These are phyloP conservation scores for Babesia divergens DNA, from an alignment of 169 alveolate species.

Conservation along the genomic window DNA sequence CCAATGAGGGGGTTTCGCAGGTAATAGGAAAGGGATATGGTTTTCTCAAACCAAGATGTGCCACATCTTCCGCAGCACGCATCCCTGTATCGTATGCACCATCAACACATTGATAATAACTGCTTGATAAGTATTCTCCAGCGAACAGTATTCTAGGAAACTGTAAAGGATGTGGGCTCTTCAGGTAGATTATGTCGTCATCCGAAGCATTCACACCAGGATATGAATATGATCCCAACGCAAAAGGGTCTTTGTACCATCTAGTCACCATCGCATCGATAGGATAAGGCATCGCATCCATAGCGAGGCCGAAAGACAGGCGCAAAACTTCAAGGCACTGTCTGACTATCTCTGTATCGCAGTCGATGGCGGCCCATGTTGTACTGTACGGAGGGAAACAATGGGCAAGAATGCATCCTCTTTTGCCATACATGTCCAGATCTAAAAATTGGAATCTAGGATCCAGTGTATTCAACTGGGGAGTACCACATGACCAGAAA, in stretches of 20 bases:
- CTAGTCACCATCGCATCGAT: conserved; percentile 69
- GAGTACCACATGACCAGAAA: conserved; percentile 66
- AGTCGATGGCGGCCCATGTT: conserved; percentile 49
- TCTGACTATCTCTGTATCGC: conserved; percentile 60
- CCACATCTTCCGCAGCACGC: conserved; percentile 79
- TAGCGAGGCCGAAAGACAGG: conserved; percentile 55
- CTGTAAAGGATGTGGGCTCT: conserved; percentile 71
- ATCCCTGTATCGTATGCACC: conserved; percentile 78
- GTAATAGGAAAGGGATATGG: conserved; percentile 37
- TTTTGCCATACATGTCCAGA: conserved; percentile 71
- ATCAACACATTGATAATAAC: conserved; percentile 76
- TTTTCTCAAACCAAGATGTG: conserved; percentile 63
- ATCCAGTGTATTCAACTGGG: conserved; percentile 73
- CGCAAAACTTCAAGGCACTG: conserved; percentile 68
- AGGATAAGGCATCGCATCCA: conserved; percentile 60
- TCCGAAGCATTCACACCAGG: conserved; percentile 67
- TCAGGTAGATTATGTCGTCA: conserved; percentile 73
- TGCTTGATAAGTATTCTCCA: conserved; percentile 73
- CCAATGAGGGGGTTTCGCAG: conserved; percentile 39
- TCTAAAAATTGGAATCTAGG: conserved; percentile 72
- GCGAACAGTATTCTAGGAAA: conserved; percentile 70
- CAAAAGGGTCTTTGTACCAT: conserved; percentile 71
- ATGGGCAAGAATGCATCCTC: conserved; percentile 74
- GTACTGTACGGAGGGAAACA: conserved; percentile 75
- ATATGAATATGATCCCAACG: conserved; percentile 75